Base-by-base conservation (phyloP, 768 basidiomycete species). In the Trametes villosa region DNA sequence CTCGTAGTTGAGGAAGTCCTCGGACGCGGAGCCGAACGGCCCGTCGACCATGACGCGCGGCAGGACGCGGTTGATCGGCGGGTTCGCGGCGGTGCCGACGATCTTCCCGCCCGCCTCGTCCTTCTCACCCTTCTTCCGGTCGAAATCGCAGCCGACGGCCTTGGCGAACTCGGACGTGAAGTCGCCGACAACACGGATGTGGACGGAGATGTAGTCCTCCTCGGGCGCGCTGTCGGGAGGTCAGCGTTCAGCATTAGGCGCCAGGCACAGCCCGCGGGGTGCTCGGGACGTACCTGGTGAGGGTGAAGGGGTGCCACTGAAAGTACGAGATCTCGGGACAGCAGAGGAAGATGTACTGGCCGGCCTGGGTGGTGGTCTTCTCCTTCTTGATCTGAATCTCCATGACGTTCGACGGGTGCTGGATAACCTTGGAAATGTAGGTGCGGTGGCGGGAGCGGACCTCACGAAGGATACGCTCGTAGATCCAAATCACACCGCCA, bases 371-470 rank as follows among this genome's bases (percentile, higher is more conserved):
- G 1, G 79, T 87, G 0, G 86, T 93, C 77, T 89, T 91, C 70
- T 97, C 96, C 76, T 97, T 97, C 81, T 96, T 97, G 82, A 98
- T 96, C 75, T 97, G 96, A 29, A 98, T 78, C 76, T 98, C 95
- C 78, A 96, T 83, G 63, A 97, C 94, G 63, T 90, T 92, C 44
- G 91, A 94, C 22, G 96, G 96, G 74, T 98, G 96, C 70, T 94
- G 92, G 72, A 97, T 89, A 74, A 96, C 92, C 78, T 95, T 96
- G 72, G 89, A 92, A 70, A 98, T 89, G 73, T 88, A 96, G 6
- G 96, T 98, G 61, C 86, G 79, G 73, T 98, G 95, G 53, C 94
- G 87, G 26, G 92, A 91, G 53, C 96, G 87, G 62, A 96, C 76
- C 79, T 98, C 96, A 68, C 96, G 92, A 31, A 97, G 82, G 68